Evolutionary conservation across 1,284 basidiomycete genomes (phyloP), one percentile per base, ranked within the genome.

Genomic region (Amylostereum areolatum): DNA sequence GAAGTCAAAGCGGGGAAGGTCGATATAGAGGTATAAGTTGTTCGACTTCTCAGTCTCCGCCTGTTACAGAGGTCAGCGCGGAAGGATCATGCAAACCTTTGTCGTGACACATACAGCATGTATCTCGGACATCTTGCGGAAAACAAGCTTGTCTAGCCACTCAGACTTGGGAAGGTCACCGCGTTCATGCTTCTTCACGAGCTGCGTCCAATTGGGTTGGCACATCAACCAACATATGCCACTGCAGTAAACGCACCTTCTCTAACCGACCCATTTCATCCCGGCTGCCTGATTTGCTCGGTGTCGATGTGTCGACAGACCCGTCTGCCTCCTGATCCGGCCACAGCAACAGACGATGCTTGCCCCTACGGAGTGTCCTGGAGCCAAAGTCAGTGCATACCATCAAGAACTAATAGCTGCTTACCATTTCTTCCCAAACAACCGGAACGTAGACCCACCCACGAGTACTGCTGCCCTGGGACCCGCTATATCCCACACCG

Each of bases 251-350:
- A 63, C 72, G 34, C 49, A 89, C 92, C 78, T 94, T 93, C 66
- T 98, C 95, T 30, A 99, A 67, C 39, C 95, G 72, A 2, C 92
- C 95, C 89, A 96, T 92, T 67, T 97, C 94, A 61, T 98, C 95
- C 52, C 83, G 76, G 1, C 73, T 70, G 33, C 78, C 81, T 9
- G 87, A 62, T 60, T 97, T 95, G 64, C 91, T 92, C 0, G 94
- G 93, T 1, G 96, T 99, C 0, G 80, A 76, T 0, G 85, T 81
- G 40, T 96, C 85, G 12, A 78, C 74, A 2, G 83, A 84, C 0
- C 91, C 90, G 67, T 98, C 95, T 2, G 90, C 96, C 60, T 91
- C 85, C 18, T 81, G 71, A 4, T 78, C 88, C 4, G 82, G 81
- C 87, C 95, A 96, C 2, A 99, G 67, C 39, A 85, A 75, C 5